phyloP scores from a whole-genome alignment of 2,329 filamentous ascomycete species.

The Lasiodiplodia sp. region DNA sequence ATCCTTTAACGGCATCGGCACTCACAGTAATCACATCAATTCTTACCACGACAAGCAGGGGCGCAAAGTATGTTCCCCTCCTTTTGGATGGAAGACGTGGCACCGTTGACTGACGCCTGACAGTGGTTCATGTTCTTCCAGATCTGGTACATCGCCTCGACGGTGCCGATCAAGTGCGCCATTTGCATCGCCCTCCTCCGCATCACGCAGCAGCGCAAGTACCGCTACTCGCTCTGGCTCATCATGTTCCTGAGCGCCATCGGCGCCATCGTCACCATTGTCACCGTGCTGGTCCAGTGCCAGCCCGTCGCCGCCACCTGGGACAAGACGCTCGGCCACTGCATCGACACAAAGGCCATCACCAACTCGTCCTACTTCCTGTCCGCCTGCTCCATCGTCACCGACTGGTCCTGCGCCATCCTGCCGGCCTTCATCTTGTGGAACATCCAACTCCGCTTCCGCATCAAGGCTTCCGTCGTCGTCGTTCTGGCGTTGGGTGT shows the following conservation, averaged over 20 bases:
- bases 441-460: slow-evolving; percentile 53
- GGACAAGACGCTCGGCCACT: slow-evolving; percentile 23
- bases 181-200: slow-evolving; percentile 24
- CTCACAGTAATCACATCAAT: neutral
- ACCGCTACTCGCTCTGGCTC: slow-evolving; percentile 15
- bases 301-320: slow-evolving; percentile 31
- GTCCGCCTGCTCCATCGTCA: slow-evolving; percentile 44
- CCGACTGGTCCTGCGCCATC: slow-evolving; percentile 40
- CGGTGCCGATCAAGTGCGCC: slow-evolving; percentile 22
- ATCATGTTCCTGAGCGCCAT: slow-evolving; percentile 4
- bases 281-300: slow-evolving; percentile 29
- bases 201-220: slow-evolving; percentile 7
- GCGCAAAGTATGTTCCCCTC: neutral
- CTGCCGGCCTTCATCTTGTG: slow-evolving; percentile 48
- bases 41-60: neutral
- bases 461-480: slow-evolving; percentile 55
- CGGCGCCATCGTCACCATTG: slow-evolving; percentile 8
- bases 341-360: slow-evolving; percentile 31
- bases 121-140: slow-evolving; percentile 25
- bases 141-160: slow-evolving; percentile 1
- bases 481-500: slow-evolving; percentile 54
- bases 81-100: neutral
- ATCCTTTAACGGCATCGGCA: neutral
- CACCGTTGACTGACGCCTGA: neutral
- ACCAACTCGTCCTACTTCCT: slow-evolving; percentile 45